Base-by-base conservation (phyloP, 208 protist genomes). In the Porcisia deanei region DNA sequence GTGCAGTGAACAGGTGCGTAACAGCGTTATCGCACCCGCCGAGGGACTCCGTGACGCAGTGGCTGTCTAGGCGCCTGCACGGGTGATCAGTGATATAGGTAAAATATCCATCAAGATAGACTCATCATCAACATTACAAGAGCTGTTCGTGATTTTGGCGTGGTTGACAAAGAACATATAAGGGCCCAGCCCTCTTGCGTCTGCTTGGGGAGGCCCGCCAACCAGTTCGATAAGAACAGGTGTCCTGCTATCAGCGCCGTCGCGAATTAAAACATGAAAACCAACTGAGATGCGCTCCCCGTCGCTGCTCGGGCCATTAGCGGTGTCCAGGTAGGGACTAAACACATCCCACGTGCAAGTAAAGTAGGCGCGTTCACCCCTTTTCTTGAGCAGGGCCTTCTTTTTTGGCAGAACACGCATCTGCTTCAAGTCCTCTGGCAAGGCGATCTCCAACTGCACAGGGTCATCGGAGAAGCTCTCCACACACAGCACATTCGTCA, bases 141-240 rank as follows among this genome's bases (percentile, higher is more conserved):
- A 74, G 22, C 65, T 66, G 58, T 94, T 94, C 5, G 76, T 83
- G n/a, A 91, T 69, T 22, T 68, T 71, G 20, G 85, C 88, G 54
- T 84, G 87, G 70, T 94, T 91, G 14, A 91, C 73, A 83, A 83
- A 94, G 71, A 86, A 90, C 61, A 83, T 68, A 61, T 82, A 94
- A 14, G 78, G 77, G 5, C 57, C 54, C 71, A 83, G 78, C 39
- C 34, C 52, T 49, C 75, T 54, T 12, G 61, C 71, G 4, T 54
- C 25, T 22, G 86, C 63, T 10, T 66, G 64, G 16, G 88, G 91
- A 39, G 68, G 69, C 60, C 82, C 80, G 2, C 81, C 83, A 63
- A 80, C 66, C 20, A 89, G 58, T 3, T 76, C 43, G 58, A 94
- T 63, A 41, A 81, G 75, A 12, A 92, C 72, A n/a, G 90, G 79